Evolutionary conservation across 306 rosid genomes (phyloP), one percentile per base, ranked within the genome.

Genomic region (Quercus parvula): DNA sequence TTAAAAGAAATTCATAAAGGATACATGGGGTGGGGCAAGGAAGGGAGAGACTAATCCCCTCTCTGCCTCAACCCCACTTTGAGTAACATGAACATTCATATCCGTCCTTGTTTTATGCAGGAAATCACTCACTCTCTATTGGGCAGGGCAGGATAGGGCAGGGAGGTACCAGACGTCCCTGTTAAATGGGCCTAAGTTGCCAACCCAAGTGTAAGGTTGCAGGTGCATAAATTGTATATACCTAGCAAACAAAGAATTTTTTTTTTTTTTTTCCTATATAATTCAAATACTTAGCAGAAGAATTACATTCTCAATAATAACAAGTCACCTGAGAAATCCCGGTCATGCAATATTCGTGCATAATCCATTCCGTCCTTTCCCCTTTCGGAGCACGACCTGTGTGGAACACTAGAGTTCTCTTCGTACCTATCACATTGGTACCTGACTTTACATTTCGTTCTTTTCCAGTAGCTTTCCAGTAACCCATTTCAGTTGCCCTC

Each of bases 401-500:
- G 77, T 95, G 99, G 89, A 92, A 95, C 33, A 95, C 99, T 68
- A 95, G 85, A 80, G 99, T 95, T 49, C 99, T 80, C 81, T 95
- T 95, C 0, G 99, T 89, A 56, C 99, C 99, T 49, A 95, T 83
- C 22, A 89, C 82, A 5, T 84, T 73, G n/a, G 89, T 70, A 74
- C 91, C 92, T 3, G 99, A 89, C 88, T 95, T 95, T 11, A 95
- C 90, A 5, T 83, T 90, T 19, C 99, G 91, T 78, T 95, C 98
- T 80, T 95, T 95, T 1, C 99, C 99, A 0, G 99, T 95, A 62
- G 99, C 99, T 82, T 95, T 95, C 99, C 99, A 95, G 64, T 94
- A 94, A 9, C 99, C 99, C 74, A 75, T 64, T 49, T 92, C 97
- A 4, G 99, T 95, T 14, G 98, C 99, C 73, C 99, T 90, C 78